These are phyloP conservation scores for Leccinum obscurum DNA, from an alignment of 768 basidiomycete species.

Conservation along the genomic window DNA sequence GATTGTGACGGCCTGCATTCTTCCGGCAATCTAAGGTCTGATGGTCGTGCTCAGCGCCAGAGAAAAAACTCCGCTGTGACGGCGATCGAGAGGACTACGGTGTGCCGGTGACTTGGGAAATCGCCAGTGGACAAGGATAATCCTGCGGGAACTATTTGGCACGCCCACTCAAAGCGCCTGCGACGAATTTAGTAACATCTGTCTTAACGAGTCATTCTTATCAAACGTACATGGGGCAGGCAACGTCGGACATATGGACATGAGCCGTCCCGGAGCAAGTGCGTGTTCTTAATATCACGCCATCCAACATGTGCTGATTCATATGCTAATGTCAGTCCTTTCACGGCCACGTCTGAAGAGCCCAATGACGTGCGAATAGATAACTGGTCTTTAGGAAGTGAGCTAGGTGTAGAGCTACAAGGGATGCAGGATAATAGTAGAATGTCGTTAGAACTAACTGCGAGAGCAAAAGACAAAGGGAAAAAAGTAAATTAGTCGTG, in stretches of 20 bases:
- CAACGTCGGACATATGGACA: constrained; percentile 11
- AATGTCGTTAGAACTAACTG: background rate
- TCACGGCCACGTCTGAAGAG: constrained; percentile 6
- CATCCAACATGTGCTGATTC: constrained; percentile 1
- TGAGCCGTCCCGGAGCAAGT: constrained; percentile 6
- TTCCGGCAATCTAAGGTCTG: constrained; percentile 14
- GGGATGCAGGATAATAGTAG: constrained; percentile 1
- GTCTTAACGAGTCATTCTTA: background rate
- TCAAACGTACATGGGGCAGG: constrained; percentile 7
- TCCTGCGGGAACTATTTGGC: constrained; percentile 7
- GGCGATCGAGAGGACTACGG: constrained; percentile 12
- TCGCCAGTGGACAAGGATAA: constrained; percentile 17
- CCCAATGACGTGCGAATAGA: constrained; percentile 9
- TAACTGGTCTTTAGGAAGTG: constrained; percentile 10
- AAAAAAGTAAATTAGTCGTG: background rate
- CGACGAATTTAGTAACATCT: constrained; percentile 15
- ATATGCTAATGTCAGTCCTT: constrained; percentile 8
- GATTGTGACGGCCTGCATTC: constrained; percentile 7
- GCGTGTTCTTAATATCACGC: constrained; percentile 15
- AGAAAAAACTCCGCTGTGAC: constrained; percentile 11
- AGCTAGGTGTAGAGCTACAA: constrained; percentile 11
- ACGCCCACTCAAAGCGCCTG: constrained; percentile 2
- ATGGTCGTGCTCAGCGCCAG: background rate
- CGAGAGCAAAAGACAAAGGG: background rate
- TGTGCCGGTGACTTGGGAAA: constrained; percentile 23